Percentiles rank a stretch among this genome's conserved stretches.
phyloP scores from a whole-genome alignment of 306 rosid genomes.

The Casuarina cunninghamiana region DNA sequence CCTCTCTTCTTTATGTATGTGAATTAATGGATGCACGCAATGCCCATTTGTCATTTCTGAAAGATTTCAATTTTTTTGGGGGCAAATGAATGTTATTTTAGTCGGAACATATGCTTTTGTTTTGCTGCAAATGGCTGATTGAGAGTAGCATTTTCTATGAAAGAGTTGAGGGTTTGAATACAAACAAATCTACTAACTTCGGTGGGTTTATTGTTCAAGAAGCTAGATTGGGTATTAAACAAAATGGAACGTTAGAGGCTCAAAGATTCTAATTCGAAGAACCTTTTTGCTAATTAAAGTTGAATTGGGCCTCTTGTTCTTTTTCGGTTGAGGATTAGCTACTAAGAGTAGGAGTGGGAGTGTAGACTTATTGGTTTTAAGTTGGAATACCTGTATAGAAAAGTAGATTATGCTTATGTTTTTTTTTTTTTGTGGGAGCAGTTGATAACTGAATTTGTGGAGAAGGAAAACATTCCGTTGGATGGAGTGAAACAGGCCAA shows the following conservation, averaged over 20 bases:
- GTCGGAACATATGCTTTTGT: not conserved
- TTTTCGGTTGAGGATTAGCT: not conserved
- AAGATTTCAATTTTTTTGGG: not conserved
- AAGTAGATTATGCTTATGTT: not conserved
- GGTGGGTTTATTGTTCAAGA: not conserved
- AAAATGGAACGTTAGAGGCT: not conserved
- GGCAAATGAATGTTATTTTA: not conserved
- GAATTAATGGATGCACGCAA: not conserved
- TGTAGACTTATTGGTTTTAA: not conserved
- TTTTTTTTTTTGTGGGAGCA: slow-evolving; percentile 18
- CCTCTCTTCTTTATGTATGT: not conserved
- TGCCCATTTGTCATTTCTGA: not conserved
- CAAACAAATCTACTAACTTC: not conserved
- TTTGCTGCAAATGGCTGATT: not conserved
- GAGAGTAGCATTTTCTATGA: not conserved
- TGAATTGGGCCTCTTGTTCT: not conserved
- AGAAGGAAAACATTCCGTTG: slow-evolving; percentile 53
- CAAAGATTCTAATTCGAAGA: not conserved
- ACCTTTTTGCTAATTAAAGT: not conserved
- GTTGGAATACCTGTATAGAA: not conserved
- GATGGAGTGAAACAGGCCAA: slow-evolving; percentile 46
- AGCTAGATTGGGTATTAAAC: not conserved
- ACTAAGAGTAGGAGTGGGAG: not conserved
- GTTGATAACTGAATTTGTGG: slow-evolving; percentile 62
- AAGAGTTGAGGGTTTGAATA: not conserved